phyloP scores from a whole-genome alignment of 495 filamentous ascomycete species.

The Massariosphaeria phaeospora region DNA sequence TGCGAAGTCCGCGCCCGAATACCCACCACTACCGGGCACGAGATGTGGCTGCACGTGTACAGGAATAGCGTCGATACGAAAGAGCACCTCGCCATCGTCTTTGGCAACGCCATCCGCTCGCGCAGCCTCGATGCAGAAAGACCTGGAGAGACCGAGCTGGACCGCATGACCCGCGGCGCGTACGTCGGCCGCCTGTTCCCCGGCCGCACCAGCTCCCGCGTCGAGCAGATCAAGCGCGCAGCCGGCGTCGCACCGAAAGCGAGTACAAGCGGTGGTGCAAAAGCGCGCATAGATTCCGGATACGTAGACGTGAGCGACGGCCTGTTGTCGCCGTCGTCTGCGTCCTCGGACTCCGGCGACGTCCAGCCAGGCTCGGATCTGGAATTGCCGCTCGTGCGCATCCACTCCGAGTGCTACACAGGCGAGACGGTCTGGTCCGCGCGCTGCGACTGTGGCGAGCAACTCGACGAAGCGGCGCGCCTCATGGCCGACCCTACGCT shows the following conservation, averaged over 20 bases:
- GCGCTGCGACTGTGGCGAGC: slow-evolving; percentile 95
- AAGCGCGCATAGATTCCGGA: too few species aligned
- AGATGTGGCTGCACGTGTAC: slow-evolving; percentile 97
- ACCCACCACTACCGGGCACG: slow-evolving; percentile 66
- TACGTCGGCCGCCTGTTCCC: slow-evolving; percentile 86
- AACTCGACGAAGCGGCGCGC: slow-evolving; percentile 91
- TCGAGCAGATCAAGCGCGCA: slow-evolving; percentile 46
- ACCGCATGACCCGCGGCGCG: slow-evolving; percentile 90
- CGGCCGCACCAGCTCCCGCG: slow-evolving; percentile 61
- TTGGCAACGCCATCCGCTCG: slow-evolving; percentile 78
- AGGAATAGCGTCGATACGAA: slow-evolving; percentile 88
- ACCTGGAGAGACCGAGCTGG: slow-evolving; percentile 89
- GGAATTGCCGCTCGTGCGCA: slow-evolving; percentile 69
- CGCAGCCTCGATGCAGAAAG: slow-evolving; percentile 70
- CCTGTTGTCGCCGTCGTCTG: slow-evolving; percentile 9
- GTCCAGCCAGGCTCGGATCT: background rate
- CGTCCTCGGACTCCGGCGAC: slow-evolving; percentile 17
- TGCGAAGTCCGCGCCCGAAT: slow-evolving; percentile 46
- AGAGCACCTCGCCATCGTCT: slow-evolving; percentile 97
- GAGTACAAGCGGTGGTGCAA: background rate
- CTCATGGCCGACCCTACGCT: slow-evolving; percentile 77
- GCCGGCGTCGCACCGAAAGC: slow-evolving; percentile 23
- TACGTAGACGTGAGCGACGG: background rate
- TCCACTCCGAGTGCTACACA: slow-evolving; percentile 98
- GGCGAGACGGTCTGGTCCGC: slow-evolving; percentile 98